phyloP scores from a whole-genome alignment of 2,329 filamentous ascomycete species.

The Talaromyces funiculosus region DNA sequence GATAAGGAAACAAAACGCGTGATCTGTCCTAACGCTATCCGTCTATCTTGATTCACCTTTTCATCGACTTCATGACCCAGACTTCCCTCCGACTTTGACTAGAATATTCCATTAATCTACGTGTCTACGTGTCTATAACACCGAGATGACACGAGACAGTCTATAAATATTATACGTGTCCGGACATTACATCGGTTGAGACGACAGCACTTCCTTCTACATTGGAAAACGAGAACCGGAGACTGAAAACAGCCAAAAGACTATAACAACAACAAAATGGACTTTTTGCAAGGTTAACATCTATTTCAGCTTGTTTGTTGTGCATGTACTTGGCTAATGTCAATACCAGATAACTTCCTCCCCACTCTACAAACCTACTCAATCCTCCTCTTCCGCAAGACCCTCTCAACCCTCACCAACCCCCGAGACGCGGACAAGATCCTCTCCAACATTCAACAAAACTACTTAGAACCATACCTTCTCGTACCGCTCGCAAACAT shows the following conservation, averaged over 20 bases:
- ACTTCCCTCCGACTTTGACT: no score
- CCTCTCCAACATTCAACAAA: conserved; percentile 21
- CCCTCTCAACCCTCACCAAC: conserved; percentile 7
- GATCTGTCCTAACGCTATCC: conserved; percentile 1
- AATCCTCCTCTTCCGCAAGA: conserved; percentile 12
- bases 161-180: neutral
- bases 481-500: conserved; percentile 33
- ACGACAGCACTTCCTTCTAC: neutral
- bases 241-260: neutral
- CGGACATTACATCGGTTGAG: neutral
- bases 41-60: neutral
- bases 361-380: conserved; percentile 16
- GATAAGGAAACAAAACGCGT: conserved; percentile 9
- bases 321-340: neutral
- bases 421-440: conserved; percentile 19
- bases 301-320: no score
- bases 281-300: conserved; percentile 16
- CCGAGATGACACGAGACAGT: neutral
- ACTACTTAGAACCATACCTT: conserved; percentile 49
- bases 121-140: neutral
- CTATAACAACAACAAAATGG: neutral
- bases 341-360: conserved; percentile 18
- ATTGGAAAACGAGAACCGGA: neutral
- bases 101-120: neutral
- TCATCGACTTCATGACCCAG: neutral